Evolutionary conservation across 2,329 filamentous ascomycete genomes (phyloP), one percentile per base, ranked within the genome.

Genomic region (Cladophialophora immunda): DNA sequence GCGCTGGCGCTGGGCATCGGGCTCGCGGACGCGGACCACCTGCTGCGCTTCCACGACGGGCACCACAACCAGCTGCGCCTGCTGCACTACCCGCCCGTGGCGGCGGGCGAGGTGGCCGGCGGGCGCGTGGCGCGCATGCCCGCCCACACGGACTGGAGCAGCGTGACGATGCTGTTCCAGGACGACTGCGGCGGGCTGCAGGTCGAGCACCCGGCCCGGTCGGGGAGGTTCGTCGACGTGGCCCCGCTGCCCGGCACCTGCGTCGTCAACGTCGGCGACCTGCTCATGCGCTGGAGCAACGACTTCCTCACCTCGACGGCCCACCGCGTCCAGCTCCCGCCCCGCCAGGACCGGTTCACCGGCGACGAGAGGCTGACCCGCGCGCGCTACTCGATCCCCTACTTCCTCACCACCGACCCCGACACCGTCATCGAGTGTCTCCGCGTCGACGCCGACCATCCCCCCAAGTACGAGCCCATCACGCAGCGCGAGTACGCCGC

Each of bases 11-110:
- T 62, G 52, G 59, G 59, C 3, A 62, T 81, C 3, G 84, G 84
- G 1, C 72, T 87, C 45, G 80, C 87, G 0, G 78, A 83, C 58
- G 79, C 82, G 58, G 76, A 77, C 17, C 78, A 81, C 68, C 75
- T 86, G n/a, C 69, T 82, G 2, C 74, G 75, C 22, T 81, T 84
- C 53, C 87, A 89, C 75, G 82, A 81, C 36, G 83, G 84, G 0
- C 80, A 84, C 64, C 84, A 87, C 70, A 87, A 88, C 68, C 87
- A 89, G 67, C 78, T 90, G 9, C 82, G 88, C 1, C 75, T 90
- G 29, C 77, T 89, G 17, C 87, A 90, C 73, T 90, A 87, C 67
- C 84, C 85, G 0, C 77, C 82, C 2, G 77, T 86, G 4, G 78
- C 81, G 29, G 80, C 80, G 4, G 76, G 78, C 34, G 79, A 78